A percentile compares a stretch with the other conserved stretches of the same genome.
Evolutionary conservation across 352 stramenopile species (phyloP).

Genomic region (Phytopythium mirpurense): DNA sequence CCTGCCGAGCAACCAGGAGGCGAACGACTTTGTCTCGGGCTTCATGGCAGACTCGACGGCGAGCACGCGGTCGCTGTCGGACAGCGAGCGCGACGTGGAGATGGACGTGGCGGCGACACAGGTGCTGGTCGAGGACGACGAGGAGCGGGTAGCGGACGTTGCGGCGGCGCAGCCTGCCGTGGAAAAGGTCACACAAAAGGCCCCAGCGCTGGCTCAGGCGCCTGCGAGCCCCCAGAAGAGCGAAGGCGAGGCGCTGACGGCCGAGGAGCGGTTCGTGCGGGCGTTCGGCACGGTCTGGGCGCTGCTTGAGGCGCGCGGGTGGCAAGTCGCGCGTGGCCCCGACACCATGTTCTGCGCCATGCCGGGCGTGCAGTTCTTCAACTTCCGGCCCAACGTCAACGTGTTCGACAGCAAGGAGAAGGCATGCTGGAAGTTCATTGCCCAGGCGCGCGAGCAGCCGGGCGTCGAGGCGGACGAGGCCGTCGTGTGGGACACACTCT

Average conservation of each 20-base stretch:
- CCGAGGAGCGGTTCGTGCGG: slow-evolving; percentile 36
- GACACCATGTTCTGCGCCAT: slow-evolving; percentile 72
- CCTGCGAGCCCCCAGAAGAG: background rate
- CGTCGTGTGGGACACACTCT: slow-evolving; percentile 60
- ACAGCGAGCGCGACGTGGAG: background rate
- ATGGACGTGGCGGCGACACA: slow-evolving; percentile 28
- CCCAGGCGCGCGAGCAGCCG: slow-evolving; percentile 17
- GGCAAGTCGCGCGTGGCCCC: slow-evolving; percentile 52
- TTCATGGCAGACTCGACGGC: slow-evolving; percentile 1
- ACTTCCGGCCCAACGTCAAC: slow-evolving; percentile 80
- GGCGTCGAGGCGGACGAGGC: slow-evolving; percentile 15
- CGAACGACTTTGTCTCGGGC: background rate
- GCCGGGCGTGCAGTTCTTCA: slow-evolving; percentile 75
- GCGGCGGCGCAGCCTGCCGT: too few species aligned
- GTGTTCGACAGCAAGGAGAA: slow-evolving; percentile 76
- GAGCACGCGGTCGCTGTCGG: background rate
- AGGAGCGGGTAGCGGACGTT: background rate
- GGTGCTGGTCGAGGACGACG: slow-evolving; percentile 24
- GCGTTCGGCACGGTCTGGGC: slow-evolving; percentile 40
- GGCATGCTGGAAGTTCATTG: slow-evolving; percentile 77
- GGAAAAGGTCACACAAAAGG: too few species aligned
- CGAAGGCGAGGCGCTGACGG: slow-evolving; percentile 20
- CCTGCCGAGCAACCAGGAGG: background rate
- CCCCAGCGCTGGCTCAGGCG: background rate
- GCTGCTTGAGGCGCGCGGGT: slow-evolving; percentile 44